A percentile compares a stretch with the other conserved stretches of the same genome.
Conservation (phyloP, 148 eudicot genomes). For the Dysphania ambrosioides region DNA sequence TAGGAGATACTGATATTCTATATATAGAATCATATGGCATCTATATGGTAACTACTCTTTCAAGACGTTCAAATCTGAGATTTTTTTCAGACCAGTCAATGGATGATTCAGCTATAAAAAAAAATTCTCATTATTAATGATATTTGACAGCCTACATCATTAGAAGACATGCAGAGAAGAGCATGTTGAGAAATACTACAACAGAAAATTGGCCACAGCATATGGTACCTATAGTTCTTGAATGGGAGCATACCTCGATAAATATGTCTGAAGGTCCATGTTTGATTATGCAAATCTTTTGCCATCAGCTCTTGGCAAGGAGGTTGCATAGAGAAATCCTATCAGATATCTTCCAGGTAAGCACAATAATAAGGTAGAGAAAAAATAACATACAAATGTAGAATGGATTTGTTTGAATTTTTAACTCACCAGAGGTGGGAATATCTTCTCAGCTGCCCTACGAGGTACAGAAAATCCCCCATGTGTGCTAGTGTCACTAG, state of each 20-base stretch:
- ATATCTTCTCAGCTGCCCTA: constrained; percentile 95
- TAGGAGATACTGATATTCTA: background rate
- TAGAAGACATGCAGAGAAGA: background rate
- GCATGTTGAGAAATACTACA: background rate
- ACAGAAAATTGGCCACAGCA: background rate
- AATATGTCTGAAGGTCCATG: constrained; percentile 94
- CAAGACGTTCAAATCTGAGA: too few species aligned
- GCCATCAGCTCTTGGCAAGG: constrained; percentile 93
- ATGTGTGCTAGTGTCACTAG: constrained; percentile 99
- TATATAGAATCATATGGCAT: background rate
- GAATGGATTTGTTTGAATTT: background rate
- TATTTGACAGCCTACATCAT: background rate
- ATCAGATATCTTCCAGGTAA: constrained; percentile 33
- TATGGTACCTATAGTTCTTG: background rate
- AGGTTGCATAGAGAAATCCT: constrained; percentile 99
- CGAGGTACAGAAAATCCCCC: constrained; percentile 99
- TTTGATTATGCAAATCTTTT: constrained; percentile 88
- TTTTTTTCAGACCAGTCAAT: background rate
- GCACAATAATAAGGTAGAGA: constrained; percentile 25
- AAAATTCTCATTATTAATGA: background rate
- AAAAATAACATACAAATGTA: background rate
- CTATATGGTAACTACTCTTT: background rate
- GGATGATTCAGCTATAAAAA: background rate
- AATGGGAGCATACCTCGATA: constrained; percentile 57
- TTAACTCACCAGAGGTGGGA: constrained; percentile 79